These are phyloP conservation scores for Podila verticillata DNA, from an alignment of 192 early-diverging fungal species.

Conservation along the genomic window DNA sequence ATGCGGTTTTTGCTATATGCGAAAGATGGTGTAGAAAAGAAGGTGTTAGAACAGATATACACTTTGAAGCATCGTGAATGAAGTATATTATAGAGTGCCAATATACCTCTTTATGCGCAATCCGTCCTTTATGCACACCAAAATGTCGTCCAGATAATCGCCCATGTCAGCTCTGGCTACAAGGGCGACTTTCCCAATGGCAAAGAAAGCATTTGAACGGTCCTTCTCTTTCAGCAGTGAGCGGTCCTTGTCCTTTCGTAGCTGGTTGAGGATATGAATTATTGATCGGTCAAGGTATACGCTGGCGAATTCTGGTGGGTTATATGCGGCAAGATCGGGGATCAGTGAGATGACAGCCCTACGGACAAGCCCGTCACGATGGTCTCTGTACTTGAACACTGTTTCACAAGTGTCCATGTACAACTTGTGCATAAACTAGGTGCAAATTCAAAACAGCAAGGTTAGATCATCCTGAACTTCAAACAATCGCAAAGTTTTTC, in stretches of 20 bases:
- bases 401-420: conserved; percentile 81
- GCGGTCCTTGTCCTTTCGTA: conserved; percentile 79
- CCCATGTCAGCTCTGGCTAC: conserved; percentile 81
- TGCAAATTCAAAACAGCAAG: background rate
- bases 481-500: too few species aligned
- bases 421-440: conserved; percentile 84
- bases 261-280: conserved; percentile 73
- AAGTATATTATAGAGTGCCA: background rate
- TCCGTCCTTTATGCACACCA: conserved; percentile 79
- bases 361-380: conserved; percentile 81
- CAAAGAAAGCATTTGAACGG: conserved; percentile 71
- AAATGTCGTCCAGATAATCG: conserved; percentile 81
- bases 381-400: conserved; percentile 80
- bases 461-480: too few species aligned
- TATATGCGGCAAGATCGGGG: conserved; percentile 83
- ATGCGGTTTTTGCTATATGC: conserved; percentile 58
- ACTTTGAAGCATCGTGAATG: too few species aligned
- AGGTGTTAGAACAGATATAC: background rate
- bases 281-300: conserved; percentile 78
- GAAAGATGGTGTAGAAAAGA: conserved; percentile 1
- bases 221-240: conserved; percentile 54
- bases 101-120: conserved; percentile 75
- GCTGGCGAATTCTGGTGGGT: conserved; percentile 74
- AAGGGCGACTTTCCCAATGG: conserved; percentile 88
- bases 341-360: conserved; percentile 86